Percentiles rank a stretch among this genome's conserved stretches.
Evolutionary conservation across 2,329 filamentous ascomycete genomes (phyloP).

Genomic region (Penicillium sp.): DNA sequence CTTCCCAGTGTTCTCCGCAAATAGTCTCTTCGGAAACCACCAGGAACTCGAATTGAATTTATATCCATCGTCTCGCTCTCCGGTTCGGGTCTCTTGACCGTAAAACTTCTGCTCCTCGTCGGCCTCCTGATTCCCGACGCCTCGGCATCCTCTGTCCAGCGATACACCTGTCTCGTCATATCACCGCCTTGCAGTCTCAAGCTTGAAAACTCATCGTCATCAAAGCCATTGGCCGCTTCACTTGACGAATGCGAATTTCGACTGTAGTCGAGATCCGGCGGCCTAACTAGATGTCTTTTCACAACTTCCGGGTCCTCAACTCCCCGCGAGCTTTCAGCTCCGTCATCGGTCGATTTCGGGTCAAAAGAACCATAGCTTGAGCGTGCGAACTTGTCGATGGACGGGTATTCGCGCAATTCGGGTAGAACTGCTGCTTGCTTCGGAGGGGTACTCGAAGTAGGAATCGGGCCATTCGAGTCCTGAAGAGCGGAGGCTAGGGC

Average conservation of each 20-base stretch:
- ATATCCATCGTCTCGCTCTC: conserved; percentile 81
- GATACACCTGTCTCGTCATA: conserved; percentile 90
- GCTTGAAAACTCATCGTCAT: conserved; percentile 82
- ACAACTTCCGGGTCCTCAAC: conserved; percentile 90
- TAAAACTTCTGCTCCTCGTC: conserved; percentile 85
- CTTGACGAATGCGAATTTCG: conserved; percentile 29
- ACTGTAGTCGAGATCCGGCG: conserved; percentile 43
- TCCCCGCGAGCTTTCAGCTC: conserved; percentile 48
- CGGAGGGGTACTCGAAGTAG: conserved; percentile 44
- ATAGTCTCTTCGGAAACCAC: conserved; percentile 89
- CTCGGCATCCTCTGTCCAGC: conserved; percentile 89
- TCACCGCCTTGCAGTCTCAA: conserved; percentile 90
- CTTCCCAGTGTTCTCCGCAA: conserved; percentile 71
- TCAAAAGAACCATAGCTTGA: conserved; percentile 87
- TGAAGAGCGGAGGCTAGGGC: conserved; percentile 85
- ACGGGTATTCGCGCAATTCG: conserved; percentile 42
- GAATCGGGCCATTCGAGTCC: conserved; percentile 46
- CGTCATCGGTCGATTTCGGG: conserved; percentile 53
- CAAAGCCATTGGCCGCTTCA: conserved; percentile 46
- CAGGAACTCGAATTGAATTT: conserved; percentile 84
- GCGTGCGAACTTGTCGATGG: conserved; percentile 51
- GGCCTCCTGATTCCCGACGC: conserved; percentile 51
- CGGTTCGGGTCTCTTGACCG: conserved; percentile 69
- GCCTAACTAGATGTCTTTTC: conserved; percentile 78
- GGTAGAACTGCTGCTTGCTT: conserved; percentile 59